Evolutionary conservation across 495 filamentous ascomycete genomes (phyloP).

Genomic region (Ramalina intermedia): DNA sequence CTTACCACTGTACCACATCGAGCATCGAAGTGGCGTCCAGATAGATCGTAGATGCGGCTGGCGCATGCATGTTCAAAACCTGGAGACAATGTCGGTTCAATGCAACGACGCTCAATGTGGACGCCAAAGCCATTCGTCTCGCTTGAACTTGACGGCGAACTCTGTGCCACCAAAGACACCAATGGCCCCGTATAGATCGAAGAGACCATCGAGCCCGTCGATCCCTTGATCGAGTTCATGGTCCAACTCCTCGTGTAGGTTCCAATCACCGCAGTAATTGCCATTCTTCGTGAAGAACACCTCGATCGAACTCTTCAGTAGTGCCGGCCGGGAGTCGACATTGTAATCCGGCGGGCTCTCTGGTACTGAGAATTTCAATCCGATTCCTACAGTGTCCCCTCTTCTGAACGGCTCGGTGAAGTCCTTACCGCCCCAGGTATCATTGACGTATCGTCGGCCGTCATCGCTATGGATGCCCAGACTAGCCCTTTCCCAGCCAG

Average conservation of each 20-base stretch:
- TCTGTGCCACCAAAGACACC: slow-evolving; percentile 59
- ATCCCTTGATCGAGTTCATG: slow-evolving; percentile 44
- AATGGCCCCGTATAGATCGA: slow-evolving; percentile 69
- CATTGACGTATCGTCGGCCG: slow-evolving; percentile 75
- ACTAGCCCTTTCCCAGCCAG: slow-evolving; percentile 79
- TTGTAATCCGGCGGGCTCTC: slow-evolving; percentile 16
- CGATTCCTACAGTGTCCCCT: slow-evolving; percentile 48
- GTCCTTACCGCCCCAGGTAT: slow-evolving; percentile 65
- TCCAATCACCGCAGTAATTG: slow-evolving; percentile 48
- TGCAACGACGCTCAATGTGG: slow-evolving; percentile 8
- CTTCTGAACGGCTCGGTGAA: slow-evolving; percentile 44
- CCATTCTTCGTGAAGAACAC: slow-evolving; percentile 75
- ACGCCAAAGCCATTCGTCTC: slow-evolving; percentile 29
- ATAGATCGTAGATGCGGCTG: not conserved
- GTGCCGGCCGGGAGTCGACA: slow-evolving; percentile 9
- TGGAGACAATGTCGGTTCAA: too few relatives aligned
- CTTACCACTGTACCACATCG: too few relatives aligned
- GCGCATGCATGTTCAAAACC: not conserved
- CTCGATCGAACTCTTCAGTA: slow-evolving; percentile 32
- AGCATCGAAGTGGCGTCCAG: not conserved
- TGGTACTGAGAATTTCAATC: slow-evolving; percentile 48
- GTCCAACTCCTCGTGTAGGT: slow-evolving; percentile 75
- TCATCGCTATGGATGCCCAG: slow-evolving; percentile 87
- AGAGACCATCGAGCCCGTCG: slow-evolving; percentile 61
- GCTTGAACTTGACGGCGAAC: slow-evolving; percentile 57